Evolutionary conservation across 164 flowering plant genomes (phyloP).

Genomic region (Berberis thunbergii): DNA sequence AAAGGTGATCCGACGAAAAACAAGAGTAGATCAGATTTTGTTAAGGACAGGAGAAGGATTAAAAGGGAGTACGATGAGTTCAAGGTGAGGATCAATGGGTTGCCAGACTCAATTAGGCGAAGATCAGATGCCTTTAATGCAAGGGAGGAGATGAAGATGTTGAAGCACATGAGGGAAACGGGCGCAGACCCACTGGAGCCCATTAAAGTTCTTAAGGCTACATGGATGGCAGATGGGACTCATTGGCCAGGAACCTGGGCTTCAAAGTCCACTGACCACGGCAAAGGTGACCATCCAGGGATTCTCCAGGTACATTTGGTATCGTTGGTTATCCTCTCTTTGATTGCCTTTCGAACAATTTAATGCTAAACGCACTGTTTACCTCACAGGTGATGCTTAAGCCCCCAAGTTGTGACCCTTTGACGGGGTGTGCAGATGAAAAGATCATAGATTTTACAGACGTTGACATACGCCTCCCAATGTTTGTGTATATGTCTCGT

Average conservation of each 20-base stretch:
- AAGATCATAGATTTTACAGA: slow-evolving; percentile 22
- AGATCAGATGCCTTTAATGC: slow-evolving; percentile 85
- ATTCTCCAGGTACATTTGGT: slow-evolving; percentile 48
- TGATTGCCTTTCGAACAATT: not conserved
- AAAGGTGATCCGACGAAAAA: slow-evolving; percentile 76
- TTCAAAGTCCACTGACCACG: slow-evolving; percentile 40
- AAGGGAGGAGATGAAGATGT: slow-evolving; percentile 73
- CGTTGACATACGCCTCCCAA: slow-evolving; percentile 27
- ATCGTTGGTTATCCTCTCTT: not conserved
- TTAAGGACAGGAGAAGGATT: slow-evolving; percentile 61
- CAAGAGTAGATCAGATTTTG: slow-evolving; percentile 60
- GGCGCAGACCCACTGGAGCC: slow-evolving; percentile 47
- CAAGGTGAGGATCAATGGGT: slow-evolving; percentile 75
- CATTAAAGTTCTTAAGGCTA: slow-evolving; percentile 55
- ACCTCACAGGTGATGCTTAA: slow-evolving; percentile 62
- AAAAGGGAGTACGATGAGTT: slow-evolving; percentile 87
- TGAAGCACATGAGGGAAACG: slow-evolving; percentile 52
- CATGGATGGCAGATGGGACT: slow-evolving; percentile 95
- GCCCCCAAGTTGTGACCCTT: slow-evolving; percentile 47
- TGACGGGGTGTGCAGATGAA: slow-evolving; percentile 26
- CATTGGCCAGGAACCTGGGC: slow-evolving; percentile 93
- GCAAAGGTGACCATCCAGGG: slow-evolving; percentile 77
- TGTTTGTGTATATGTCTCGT: slow-evolving; percentile 30
- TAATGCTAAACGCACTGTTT: not conserved
- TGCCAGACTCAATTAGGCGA: slow-evolving; percentile 76